These are phyloP conservation scores for Erodium texanum DNA, from an alignment of 441 rosid species.

Conservation along the genomic window DNA sequence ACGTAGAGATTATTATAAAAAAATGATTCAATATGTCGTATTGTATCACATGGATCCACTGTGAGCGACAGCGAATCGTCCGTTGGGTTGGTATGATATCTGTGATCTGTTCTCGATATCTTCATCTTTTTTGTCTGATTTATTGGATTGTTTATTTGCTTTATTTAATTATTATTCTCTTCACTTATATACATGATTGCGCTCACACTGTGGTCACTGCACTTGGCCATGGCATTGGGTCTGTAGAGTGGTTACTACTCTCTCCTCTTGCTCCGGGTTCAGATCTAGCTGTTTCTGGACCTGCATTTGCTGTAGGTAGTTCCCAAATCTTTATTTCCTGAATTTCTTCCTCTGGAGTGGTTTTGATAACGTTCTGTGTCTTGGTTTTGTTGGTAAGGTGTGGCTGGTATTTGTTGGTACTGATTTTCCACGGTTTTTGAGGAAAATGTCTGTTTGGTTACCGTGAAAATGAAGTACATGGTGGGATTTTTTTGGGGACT, in stretches of 20 bases:
- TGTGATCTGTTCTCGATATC: constrained; percentile 1
- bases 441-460: neutral
- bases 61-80: neutral
- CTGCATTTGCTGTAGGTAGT: neutral
- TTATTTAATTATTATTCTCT: too few relatives aligned
- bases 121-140: neutral
- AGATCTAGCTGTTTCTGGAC: neutral
- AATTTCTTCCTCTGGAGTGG: neutral
- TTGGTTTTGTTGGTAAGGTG: neutral
- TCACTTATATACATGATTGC: neutral
- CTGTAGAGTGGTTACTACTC: neutral
- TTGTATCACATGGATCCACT: neutral
- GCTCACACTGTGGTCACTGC: neutral
- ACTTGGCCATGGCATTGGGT: neutral
- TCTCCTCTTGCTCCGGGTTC: neutral
- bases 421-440: neutral
- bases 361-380: neutral
- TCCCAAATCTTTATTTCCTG: neutral
- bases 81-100: neutral
- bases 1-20: neutral
- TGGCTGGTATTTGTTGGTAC: neutral
- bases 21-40: neutral
- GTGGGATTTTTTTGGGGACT: neutral
- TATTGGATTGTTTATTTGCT: neutral
- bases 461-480: neutral